Evolutionary conservation across 192 early-diverging fungal species (phyloP), one percentile per base, ranked within the genome.

Genomic region (Pilaira anomala): DNA sequence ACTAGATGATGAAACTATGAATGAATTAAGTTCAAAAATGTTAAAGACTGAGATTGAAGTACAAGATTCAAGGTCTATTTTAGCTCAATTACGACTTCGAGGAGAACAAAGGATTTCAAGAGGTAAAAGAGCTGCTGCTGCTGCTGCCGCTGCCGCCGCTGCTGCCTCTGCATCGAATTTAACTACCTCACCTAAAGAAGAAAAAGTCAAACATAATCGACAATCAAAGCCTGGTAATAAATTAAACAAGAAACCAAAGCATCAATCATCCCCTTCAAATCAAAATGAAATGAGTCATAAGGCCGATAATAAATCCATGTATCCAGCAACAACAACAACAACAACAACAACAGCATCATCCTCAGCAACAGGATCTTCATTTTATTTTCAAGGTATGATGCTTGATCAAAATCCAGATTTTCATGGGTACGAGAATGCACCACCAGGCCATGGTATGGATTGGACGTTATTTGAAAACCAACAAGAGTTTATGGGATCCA

Each of bases 51-150:
- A 72, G 41, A 50, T 66, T 11, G 70, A 72, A 62, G 70, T 72
- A 1, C 70, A 72, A n/a, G 70, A 72, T 39, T 72, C 70, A 19
- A 49, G 65, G 33, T 61, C 70, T 21, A 72, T 72, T 7, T 53
- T 72, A 28, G 70, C 70, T 33, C 70, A 72, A 26, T 46, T 72
- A 7, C 70, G 70, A 7, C 54, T 72, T 8, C 49, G 64, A 25
- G 70, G 70, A 19, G 70, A 72, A 28, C 70, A 72, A 49, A 26
- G 56, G 0, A 72, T 72, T 14, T 59, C 70, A 12, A 48, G 60
- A 24, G 48, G 33, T 26, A 72, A 72, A 44, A 62, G 67, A 39
- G 62, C 62, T 42, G 62, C 62, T 7, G 62, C 56, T 3, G 30
- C 44, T 1, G 44, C 60, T 28, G 55, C 54, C 29, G 44, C 45